Conservation (phyloP, 495 filamentous ascomycete species). For the Xylaria bambusicola region DNA sequence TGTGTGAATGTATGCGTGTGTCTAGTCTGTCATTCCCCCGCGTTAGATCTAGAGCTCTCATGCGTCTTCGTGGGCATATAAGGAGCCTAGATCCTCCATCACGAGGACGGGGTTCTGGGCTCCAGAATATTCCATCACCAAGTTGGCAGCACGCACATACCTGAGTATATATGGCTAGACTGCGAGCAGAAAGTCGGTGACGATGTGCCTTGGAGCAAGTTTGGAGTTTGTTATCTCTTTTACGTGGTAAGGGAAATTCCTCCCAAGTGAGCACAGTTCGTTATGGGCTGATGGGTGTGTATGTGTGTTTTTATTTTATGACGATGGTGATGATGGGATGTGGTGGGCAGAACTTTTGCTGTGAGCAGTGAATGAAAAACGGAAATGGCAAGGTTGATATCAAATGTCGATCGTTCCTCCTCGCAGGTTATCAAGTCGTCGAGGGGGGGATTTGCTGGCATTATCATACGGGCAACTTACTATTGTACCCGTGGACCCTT, state of each 20-base stretch:
- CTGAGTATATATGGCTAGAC: slow-evolving; percentile 12
- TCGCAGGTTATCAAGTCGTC: neutral
- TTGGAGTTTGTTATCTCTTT: slow-evolving; percentile 1
- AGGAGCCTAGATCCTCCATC: neutral
- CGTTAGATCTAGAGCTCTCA: slow-evolving; percentile 17
- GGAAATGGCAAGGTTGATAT: slow-evolving; percentile 15
- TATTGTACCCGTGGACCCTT: slow-evolving; percentile 14
- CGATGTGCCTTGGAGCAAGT: neutral
- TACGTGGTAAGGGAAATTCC: neutral
- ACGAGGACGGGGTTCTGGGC: neutral
- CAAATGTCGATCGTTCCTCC: slow-evolving; percentile 20
- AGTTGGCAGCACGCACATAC: slow-evolving; percentile 18
- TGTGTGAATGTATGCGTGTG: neutral
- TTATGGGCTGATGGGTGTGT: slow-evolving; percentile 2
- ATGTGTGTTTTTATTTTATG: neutral
- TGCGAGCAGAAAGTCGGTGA: neutral
- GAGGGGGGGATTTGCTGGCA: slow-evolving; percentile 21
- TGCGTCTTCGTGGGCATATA: slow-evolving; percentile 16
- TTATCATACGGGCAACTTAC: slow-evolving; percentile 17
- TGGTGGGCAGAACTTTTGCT: neutral
- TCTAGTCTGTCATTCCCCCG: slow-evolving; percentile 1
- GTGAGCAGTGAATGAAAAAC: slow-evolving; percentile 3
- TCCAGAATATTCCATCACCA: slow-evolving; percentile 8
- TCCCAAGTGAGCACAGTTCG: neutral
- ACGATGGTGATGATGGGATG: slow-evolving; percentile 1